A percentile compares a stretch with the other conserved stretches of the same genome.
Conservation (phyloP, 2,329 filamentous ascomycete genomes). For the Fusarium tricinctum region DNA sequence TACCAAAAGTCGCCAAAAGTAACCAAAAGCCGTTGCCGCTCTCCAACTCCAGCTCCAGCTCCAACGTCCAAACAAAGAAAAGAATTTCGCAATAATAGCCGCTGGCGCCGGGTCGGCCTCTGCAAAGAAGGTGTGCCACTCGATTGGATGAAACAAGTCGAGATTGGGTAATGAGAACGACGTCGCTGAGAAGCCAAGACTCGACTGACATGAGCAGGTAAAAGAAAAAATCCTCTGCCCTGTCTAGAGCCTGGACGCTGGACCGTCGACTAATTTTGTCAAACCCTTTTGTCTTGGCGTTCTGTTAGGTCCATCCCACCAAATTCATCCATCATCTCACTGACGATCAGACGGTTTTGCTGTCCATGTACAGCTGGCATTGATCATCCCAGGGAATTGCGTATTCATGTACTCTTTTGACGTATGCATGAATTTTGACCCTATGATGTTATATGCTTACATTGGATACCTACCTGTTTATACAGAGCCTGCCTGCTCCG, state of each 20-base stretch:
- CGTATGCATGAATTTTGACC: conserved; percentile 17
- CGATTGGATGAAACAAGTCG: conserved; percentile 51
- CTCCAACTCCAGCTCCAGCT: conserved; percentile 6
- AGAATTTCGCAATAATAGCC: conserved; percentile 32
- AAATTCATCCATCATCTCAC: conserved; percentile 32
- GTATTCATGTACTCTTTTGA: conserved; percentile 31
- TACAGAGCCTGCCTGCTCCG: conserved; percentile 21
- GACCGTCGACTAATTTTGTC: conserved; percentile 38
- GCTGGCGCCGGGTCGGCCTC: conserved; percentile 44
- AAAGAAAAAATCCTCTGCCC: conserved; percentile 32
- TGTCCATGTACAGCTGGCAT: not conserved
- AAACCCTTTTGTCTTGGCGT: conserved; percentile 9
- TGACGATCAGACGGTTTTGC: conserved; percentile 30
- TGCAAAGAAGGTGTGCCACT: conserved; percentile 38
- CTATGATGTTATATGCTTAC: not conserved
- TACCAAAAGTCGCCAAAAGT: conserved; percentile 6
- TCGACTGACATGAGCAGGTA: conserved; percentile 9
- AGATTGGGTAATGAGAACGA: conserved; percentile 58
- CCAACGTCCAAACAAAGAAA: conserved; percentile 35
- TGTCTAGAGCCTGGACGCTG: conserved; percentile 14
- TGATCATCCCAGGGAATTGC: conserved; percentile 14
- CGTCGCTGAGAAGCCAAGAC: conserved; percentile 46
- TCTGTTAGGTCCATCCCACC: conserved; percentile 6
- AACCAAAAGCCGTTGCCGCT: conserved; percentile 28
- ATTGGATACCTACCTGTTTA: conserved; percentile 2